Evolutionary conservation across 345 rosid genomes (phyloP).

Genomic region (Bruguiera parviflora): DNA sequence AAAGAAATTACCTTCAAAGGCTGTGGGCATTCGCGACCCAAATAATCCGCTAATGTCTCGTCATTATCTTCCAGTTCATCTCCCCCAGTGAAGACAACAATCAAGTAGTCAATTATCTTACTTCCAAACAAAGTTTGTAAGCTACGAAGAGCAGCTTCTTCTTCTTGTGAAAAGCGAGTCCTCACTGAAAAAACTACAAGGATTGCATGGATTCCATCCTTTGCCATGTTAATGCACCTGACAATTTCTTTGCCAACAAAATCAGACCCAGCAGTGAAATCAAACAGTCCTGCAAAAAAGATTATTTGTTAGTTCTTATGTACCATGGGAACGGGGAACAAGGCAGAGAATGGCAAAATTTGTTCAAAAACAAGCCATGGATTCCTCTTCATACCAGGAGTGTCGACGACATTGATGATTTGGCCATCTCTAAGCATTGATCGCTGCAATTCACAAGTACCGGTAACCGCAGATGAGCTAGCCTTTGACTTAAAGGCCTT

Average conservation of each 20-base stretch:
- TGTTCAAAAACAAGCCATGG: background rate
- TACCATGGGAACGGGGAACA: background rate
- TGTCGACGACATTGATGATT: constrained; percentile 72
- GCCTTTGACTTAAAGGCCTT: constrained; percentile 66
- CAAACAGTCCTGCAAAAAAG: constrained; percentile 64
- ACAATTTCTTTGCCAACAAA: constrained; percentile 81
- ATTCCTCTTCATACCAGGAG: constrained; percentile 63
- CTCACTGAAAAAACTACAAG: constrained; percentile 71
- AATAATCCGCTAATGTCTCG: constrained; percentile 67
- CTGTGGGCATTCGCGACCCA: constrained; percentile 61
- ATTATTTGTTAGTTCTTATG: background rate
- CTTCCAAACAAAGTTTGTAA: constrained; percentile 69
- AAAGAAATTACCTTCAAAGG: constrained; percentile 56
- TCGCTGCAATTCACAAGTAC: constrained; percentile 59
- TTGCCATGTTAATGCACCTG: constrained; percentile 71
- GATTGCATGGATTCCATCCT: constrained; percentile 87
- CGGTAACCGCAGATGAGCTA: constrained; percentile 66
- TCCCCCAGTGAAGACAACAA: constrained; percentile 86
- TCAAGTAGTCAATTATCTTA: constrained; percentile 70
- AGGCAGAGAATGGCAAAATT: background rate
- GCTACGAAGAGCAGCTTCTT: constrained; percentile 55
- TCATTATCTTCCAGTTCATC: constrained; percentile 87
- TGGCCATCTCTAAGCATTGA: constrained; percentile 59
- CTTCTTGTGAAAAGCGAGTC: constrained; percentile 65
- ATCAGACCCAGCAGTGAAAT: constrained; percentile 54